These are phyloP conservation scores for Phoma sp. DNA, from an alignment of 2,329 filamentous ascomycete genomes.

Conservation along the genomic window DNA sequence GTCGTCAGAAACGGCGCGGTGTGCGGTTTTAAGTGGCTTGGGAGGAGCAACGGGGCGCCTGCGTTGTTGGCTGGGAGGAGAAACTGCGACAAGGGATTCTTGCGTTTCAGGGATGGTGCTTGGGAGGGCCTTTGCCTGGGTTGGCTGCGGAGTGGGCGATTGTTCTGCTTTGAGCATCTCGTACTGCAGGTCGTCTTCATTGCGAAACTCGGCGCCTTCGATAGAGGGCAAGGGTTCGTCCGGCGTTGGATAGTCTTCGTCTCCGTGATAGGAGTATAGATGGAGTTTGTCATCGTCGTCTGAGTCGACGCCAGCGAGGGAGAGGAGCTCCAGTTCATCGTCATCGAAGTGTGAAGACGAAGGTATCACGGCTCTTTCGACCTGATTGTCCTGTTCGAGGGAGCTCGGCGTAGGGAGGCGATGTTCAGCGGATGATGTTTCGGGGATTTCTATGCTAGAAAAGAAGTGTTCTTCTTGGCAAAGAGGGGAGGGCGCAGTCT, in stretches of 20 bases:
- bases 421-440: slow-evolving; percentile 13
- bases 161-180: slow-evolving; percentile 15
- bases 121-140: slow-evolving; percentile 3
- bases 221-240: slow-evolving; percentile 35
- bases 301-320: slow-evolving; percentile 21
- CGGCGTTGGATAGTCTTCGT: slow-evolving; percentile 13
- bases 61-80: background rate
- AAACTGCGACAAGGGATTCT: background rate
- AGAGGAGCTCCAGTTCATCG: slow-evolving; percentile 37
- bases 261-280: slow-evolving; percentile 1
- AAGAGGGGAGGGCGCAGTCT: background rate
- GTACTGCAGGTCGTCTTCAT: slow-evolving; percentile 24
- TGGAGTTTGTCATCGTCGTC: slow-evolving; percentile 17
- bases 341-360: slow-evolving; percentile 33
- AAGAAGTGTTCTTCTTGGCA: slow-evolving; percentile 8
- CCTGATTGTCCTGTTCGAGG: slow-evolving; percentile 21
- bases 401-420: slow-evolving; percentile 42
- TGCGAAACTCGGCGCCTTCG: slow-evolving; percentile 21
- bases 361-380: slow-evolving; percentile 4
- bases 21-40: too few species aligned
- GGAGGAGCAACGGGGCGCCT: background rate
- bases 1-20: slow-evolving; percentile 12
- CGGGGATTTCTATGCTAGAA: slow-evolving; percentile 10
- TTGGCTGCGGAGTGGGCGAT: background rate
- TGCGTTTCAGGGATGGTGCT: slow-evolving; percentile 13